phyloP scores from a whole-genome alignment of 2,329 filamentous ascomycete genomes.

The Trichoderma sp. region DNA sequence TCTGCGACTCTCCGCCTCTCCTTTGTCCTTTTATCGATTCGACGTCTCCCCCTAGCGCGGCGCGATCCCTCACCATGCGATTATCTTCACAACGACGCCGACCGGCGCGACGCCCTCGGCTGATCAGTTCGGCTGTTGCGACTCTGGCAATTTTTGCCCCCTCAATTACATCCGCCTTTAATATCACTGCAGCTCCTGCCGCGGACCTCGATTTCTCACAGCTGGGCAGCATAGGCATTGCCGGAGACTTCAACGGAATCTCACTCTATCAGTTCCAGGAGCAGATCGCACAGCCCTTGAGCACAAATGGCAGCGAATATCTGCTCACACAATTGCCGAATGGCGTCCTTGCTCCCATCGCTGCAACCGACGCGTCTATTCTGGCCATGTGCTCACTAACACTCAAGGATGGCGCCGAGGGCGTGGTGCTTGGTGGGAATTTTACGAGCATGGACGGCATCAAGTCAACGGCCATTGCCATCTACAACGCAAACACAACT shows the following conservation, averaged over 20 bases:
- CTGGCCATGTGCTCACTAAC: slow-evolving; percentile 83
- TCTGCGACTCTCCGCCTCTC: slow-evolving; percentile 8
- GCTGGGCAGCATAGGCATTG: slow-evolving; percentile 81
- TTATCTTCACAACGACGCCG: slow-evolving; percentile 47
- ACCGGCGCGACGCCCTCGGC: slow-evolving; percentile 42
- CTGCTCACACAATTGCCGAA: slow-evolving; percentile 83
- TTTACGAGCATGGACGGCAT: slow-evolving; percentile 86
- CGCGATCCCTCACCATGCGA: slow-evolving; percentile 48
- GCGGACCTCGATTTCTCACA: slow-evolving; percentile 76
- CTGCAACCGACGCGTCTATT: slow-evolving; percentile 80
- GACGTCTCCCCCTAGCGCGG: slow-evolving; percentile 28
- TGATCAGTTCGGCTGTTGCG: slow-evolving; percentile 39
- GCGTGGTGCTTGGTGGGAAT: slow-evolving; percentile 87
- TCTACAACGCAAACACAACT: slow-evolving; percentile 74
- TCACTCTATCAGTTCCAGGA: slow-evolving; percentile 85
- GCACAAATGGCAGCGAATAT: slow-evolving; percentile 76
- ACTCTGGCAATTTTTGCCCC: slow-evolving; percentile 45
- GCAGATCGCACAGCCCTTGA: slow-evolving; percentile 69
- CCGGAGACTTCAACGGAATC: slow-evolving; percentile 87
- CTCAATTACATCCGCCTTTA: slow-evolving; percentile 52
- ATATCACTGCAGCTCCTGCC: slow-evolving; percentile 63
- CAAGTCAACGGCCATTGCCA: slow-evolving; percentile 74
- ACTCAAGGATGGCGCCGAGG: slow-evolving; percentile 65
- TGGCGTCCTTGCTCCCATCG: slow-evolving; percentile 74
- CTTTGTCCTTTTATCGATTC: slow-evolving; percentile 1